Conservation (phyloP, 306 rosid species). For the Quercus berberidifolia region DNA sequence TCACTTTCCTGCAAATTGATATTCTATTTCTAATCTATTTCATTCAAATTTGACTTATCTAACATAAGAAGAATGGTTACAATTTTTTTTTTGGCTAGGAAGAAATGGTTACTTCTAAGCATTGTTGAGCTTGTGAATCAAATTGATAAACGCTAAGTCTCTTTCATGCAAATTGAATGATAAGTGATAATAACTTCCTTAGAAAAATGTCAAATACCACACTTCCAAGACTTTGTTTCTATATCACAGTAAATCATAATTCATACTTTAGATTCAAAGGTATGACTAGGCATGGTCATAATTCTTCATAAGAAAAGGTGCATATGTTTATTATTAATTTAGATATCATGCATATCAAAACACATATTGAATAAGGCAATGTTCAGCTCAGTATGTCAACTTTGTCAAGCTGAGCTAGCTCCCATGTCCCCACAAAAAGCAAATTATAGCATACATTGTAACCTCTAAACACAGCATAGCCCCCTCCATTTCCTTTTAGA, state of each 20-base stretch:
- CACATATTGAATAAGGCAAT: background rate
- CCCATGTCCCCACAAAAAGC: constrained; percentile 53
- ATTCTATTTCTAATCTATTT: background rate
- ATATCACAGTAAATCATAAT: too few relatives aligned
- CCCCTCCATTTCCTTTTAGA: constrained; percentile 37
- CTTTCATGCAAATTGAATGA: background rate
- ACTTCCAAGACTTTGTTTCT: too few relatives aligned
- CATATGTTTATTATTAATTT: background rate
- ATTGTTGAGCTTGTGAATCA: too few relatives aligned
- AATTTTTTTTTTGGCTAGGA: too few relatives aligned
- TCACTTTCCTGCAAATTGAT: background rate
- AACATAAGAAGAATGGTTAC: background rate
- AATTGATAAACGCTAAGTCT: background rate
- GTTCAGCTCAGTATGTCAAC: constrained; percentile 28
- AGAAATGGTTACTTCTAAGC: too few relatives aligned
- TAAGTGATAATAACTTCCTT: background rate
- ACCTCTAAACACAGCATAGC: constrained; percentile 32
- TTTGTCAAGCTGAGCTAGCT: constrained; percentile 37
- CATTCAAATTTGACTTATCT: background rate
- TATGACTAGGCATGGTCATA: background rate
- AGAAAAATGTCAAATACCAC: too few relatives aligned
- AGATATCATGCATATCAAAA: background rate
- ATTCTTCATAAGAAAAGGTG: background rate
- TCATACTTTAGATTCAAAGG: background rate
- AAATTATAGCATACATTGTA: constrained; percentile 43